Percentiles rank a stretch among this genome's conserved stretches.
Conservation (phyloP, 768 basidiomycete species). For the Boletus pseudopeckii region DNA sequence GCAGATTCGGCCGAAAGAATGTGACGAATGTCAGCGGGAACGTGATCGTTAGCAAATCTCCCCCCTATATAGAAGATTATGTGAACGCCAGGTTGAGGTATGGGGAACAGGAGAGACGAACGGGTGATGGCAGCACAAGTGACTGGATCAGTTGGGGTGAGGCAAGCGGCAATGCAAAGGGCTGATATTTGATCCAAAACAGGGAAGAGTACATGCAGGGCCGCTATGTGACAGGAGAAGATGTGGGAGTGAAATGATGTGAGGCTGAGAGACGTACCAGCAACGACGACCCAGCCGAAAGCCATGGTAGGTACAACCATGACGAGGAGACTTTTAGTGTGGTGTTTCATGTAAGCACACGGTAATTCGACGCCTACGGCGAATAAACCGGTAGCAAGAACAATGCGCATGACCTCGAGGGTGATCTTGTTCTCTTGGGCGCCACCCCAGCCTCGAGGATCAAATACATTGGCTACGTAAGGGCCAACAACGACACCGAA, state of each 20-base stretch:
- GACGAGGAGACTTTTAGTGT: slow-evolving; percentile 64
- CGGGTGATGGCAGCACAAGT: slow-evolving; percentile 82
- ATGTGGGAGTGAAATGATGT: not conserved
- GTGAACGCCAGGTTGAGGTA: not conserved
- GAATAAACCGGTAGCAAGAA: slow-evolving; percentile 90
- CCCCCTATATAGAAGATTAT: slow-evolving; percentile 46
- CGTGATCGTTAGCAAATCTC: slow-evolving; percentile 64
- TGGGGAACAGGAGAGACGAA: slow-evolving; percentile 24
- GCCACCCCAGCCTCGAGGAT: slow-evolving; percentile 79
- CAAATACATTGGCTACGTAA: slow-evolving; percentile 63
- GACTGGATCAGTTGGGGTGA: slow-evolving; percentile 94
- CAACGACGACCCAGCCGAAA: slow-evolving; percentile 76
- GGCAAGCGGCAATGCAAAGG: slow-evolving; percentile 82
- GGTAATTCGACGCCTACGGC: slow-evolving; percentile 95
- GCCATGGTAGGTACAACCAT: slow-evolving; percentile 86
- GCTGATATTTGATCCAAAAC: slow-evolving; percentile 66
- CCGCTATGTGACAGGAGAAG: slow-evolving; percentile 35
- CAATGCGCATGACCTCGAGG: slow-evolving; percentile 80
- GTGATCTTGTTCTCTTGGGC: slow-evolving; percentile 57
- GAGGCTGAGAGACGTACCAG: slow-evolving; percentile 41
- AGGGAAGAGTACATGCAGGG: slow-evolving; percentile 74
- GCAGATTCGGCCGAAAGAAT: slow-evolving; percentile 88
- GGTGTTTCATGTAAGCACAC: slow-evolving; percentile 73
- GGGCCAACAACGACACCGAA: slow-evolving; percentile 66
- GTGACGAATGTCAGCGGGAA: slow-evolving; percentile 71